Base-by-base conservation (phyloP, 108 stramenopile genomes). In the Stephanodiscus minutulus region DNA sequence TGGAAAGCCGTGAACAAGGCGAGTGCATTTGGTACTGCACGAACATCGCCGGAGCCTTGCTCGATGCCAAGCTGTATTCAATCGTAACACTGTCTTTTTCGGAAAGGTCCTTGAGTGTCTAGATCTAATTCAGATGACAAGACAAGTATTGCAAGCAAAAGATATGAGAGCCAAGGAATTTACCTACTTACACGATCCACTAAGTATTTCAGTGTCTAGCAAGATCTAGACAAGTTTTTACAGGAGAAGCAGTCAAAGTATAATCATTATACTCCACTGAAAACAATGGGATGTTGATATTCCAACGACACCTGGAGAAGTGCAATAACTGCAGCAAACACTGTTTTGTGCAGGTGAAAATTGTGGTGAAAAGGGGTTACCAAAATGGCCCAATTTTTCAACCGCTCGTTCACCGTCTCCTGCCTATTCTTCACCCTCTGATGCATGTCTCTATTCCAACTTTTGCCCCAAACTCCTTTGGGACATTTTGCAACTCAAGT, bases 381-480 rank as follows among this genome's bases (percentile, higher is more conserved):
- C 18, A 63, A 20, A 21, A 63, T 63, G 1, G 20, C 46, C 22
- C 27, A 76, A 13, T 76, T 41, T 49, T 82, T 82, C 21, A 76
- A 65, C 17, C 57, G 59, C 39, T 62, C 37, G 49, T 76, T 76
- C 43, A 73, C 46, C 56, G 71, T 76, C 52, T 76, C 74, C 9
- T 82, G 80, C 28, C 80, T 28, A 0, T 0, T 13, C 22, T 68
- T 50, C 13, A 48, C 66, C 33, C 4, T 35, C n/a, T 41, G 24
- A 31, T 37, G 13, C 65, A 61, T 66, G 11, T 1, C 36, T 5
- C 10, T 37, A 22, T 20, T 67, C 25, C 22, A 5, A 25, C 41
- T 21, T 3, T 25, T 8, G 7, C 39, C 36, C 27, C 49, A 49
- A 24, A 73, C 22, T 20, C 63, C 27, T 29, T n/a, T 25, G 8